Conservation (phyloP, 805 yeast species). For the Brettanomyces bruxellensis region DNA sequence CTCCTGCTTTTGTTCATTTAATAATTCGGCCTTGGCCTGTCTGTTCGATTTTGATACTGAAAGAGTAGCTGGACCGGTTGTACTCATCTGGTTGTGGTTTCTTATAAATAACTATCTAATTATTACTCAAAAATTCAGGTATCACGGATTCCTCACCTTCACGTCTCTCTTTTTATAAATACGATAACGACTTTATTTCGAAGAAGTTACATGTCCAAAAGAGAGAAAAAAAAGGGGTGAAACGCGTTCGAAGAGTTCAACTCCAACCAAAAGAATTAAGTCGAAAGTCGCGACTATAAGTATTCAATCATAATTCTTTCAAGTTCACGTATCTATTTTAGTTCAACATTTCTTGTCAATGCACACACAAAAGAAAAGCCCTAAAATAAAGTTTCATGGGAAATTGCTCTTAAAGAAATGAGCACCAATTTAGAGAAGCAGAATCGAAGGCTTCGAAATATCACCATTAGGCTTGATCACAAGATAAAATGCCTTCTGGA, state of each 20-base stretch:
- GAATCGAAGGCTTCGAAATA: background rate
- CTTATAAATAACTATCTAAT: background rate
- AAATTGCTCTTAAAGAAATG: too few species aligned
- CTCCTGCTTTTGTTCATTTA: conserved; percentile 85
- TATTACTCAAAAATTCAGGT: background rate
- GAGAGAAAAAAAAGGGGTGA: too few species aligned
- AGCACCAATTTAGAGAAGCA: too few species aligned
- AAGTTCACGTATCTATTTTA: too few species aligned
- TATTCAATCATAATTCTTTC: too few species aligned
- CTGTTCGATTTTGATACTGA: conserved; percentile 16
- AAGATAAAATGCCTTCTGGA: conserved; percentile 24
- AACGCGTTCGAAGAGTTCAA: too few species aligned
- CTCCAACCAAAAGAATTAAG: too few species aligned
- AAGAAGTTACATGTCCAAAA: too few species aligned
- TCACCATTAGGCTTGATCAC: background rate
- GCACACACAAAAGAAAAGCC: too few species aligned
- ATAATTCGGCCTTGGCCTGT: conserved; percentile 52
- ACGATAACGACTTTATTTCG: background rate
- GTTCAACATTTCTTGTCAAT: too few species aligned
- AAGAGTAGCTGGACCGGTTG: conserved; percentile 1
- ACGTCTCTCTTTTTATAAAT: background rate
- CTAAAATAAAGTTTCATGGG: too few species aligned
- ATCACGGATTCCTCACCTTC: background rate
- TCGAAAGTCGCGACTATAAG: too few species aligned
- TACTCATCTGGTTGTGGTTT: background rate